Evolutionary conservation across 169 alveolate genomes (phyloP), one percentile per base, ranked within the genome.

Genomic region (Plasmodium malariae): DNA sequence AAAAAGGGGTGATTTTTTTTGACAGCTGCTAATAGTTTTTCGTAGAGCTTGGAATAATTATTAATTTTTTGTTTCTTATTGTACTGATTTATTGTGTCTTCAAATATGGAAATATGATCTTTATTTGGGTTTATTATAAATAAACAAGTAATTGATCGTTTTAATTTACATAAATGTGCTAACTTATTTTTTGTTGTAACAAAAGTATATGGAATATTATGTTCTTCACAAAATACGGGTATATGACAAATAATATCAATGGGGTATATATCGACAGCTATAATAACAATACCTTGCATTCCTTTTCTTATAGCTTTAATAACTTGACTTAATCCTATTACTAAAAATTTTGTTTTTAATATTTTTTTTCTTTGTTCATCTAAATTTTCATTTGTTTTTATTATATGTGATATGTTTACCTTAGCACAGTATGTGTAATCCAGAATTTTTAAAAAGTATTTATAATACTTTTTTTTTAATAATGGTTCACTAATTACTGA

Each of bases 211-310:
- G 98, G 97, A 37, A 97, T 88, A 43, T 96, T 94, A 63, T 95
- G 92, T 67, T 96, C 98, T 87, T 98, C 99, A 89, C 99, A 98
- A 55, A 97, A 93, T 21, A 97, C 87, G 36, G 99, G 99, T 17
- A 98, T 91, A 87, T 98, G 99, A 12, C 99, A 96, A 17, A 98
- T 93, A 3, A 98, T 98, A 89, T 98, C 99, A 37, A 98, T 95
- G 1, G 99, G 99, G 54, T 97, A 96, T 24, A 98, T 98, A 88
- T 98, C 99, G 48, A 98, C 97, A 30, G 99, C 99, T 68, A 98
- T 70, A 14, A 98, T 88, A 17, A 97, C 98, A 43, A 98, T 92
- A 28, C 99, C 99, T 62, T 62, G 72, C 12, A 40, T 72, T 17
- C 98, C 98, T 91, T 97, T 97, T 65, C 98, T 92, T 30, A 98